A percentile compares a stretch with the other conserved stretches of the same genome.
Conservation (phyloP, 805 yeast genomes). For the Grigorovia transvaalensis region DNA sequence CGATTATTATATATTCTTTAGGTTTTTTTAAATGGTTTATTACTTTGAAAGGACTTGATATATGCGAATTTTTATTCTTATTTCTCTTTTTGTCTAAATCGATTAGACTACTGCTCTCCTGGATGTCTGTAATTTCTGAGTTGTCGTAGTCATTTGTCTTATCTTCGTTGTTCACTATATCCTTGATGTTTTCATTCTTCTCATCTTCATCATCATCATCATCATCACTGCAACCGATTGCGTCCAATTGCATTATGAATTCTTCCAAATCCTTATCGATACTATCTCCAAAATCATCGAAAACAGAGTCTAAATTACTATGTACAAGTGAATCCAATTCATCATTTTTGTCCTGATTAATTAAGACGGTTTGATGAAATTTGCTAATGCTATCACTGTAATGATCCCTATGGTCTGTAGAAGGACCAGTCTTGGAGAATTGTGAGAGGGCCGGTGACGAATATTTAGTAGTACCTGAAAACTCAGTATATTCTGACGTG, state of each 20-base stretch:
- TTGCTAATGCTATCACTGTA: background rate
- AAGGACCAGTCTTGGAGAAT: background rate
- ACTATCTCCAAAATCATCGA: background rate
- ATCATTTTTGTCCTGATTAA: background rate
- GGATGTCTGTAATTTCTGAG: too few relatives aligned
- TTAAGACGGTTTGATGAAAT: background rate
- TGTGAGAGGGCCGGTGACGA: background rate
- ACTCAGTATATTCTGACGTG: background rate
- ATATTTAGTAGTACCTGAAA: background rate
- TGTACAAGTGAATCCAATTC: background rate
- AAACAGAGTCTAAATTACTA: background rate
- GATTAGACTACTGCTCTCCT: too few relatives aligned
- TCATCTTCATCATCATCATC: background rate
- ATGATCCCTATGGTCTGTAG: background rate
- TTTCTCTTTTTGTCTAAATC: background rate
- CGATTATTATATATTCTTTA: background rate
- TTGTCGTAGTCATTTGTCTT: too few relatives aligned
- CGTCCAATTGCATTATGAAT: background rate
- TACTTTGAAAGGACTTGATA: background rate
- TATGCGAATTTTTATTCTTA: background rate
- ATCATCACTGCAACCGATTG: background rate
- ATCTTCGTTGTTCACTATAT: background rate
- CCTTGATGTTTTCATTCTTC: background rate
- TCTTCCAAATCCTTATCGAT: background rate
- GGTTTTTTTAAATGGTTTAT: background rate